Conservation (phyloP, 2,329 filamentous ascomycete species). For the Penicillium expansum region DNA sequence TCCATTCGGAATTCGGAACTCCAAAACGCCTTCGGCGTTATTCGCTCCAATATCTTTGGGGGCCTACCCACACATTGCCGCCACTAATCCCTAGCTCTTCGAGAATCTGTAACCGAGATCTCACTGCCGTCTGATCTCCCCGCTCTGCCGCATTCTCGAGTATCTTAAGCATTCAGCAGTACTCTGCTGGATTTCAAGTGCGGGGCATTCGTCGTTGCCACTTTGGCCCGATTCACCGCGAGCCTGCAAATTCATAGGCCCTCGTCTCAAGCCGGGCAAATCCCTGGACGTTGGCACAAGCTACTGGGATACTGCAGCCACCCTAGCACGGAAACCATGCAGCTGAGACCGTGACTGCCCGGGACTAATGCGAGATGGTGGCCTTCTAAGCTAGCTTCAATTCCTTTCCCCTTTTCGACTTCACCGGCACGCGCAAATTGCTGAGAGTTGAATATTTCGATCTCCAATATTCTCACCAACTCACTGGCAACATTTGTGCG, state of each 20-base stretch:
- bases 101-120: conserved; percentile 2
- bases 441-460: conserved; percentile 20
- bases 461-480: neutral
- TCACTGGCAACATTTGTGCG: neutral
- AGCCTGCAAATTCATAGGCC: conserved; percentile 8
- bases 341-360: conserved; percentile 23
- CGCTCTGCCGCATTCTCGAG: neutral
- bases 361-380: conserved; percentile 29
- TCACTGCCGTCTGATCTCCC: conserved; percentile 2
- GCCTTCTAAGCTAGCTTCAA: conserved; percentile 22
- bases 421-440: conserved; percentile 18
- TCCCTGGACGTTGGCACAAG: conserved; percentile 22
- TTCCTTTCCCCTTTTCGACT: conserved; percentile 11
- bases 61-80: neutral
- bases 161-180: neutral
- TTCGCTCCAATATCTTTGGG: neutral
- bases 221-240: conserved; percentile 16
- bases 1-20: neutral
- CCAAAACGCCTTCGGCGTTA: neutral
- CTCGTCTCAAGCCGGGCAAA: conserved; percentile 7
- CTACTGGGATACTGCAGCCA: conserved; percentile 29
- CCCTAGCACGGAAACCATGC: conserved; percentile 29
- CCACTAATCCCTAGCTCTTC: neutral
- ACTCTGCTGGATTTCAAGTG: neutral
- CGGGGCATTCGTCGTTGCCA: neutral